Evolutionary conservation across 805 yeast species (phyloP).

Genomic region (Zygosaccharomyces pseudorouxii): DNA sequence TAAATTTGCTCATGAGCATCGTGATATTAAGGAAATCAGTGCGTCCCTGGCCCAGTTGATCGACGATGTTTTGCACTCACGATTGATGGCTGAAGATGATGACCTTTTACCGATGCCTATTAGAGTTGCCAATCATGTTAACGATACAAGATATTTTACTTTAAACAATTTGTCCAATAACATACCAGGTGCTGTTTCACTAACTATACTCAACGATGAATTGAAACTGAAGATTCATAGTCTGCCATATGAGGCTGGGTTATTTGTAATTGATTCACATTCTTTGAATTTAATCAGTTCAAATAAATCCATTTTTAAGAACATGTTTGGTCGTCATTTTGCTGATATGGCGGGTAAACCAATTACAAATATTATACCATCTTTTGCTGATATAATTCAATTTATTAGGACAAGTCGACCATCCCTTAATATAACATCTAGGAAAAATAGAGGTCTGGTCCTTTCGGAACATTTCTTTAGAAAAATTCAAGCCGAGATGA

Average conservation of each 20-base stretch:
- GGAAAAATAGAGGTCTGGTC: conserved; percentile 58
- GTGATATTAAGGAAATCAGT: conserved; percentile 25
- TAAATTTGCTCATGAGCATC: conserved; percentile 29
- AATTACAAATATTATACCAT: conserved; percentile 58
- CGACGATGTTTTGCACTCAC: conserved; percentile 30
- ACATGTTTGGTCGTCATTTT: conserved; percentile 66
- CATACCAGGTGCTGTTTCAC: conserved; percentile 71
- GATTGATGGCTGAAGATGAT: conserved; percentile 23
- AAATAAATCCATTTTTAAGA: conserved; percentile 72
- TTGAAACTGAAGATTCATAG: conserved; percentile 64
- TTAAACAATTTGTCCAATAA: conserved; percentile 42
- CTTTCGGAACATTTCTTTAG: conserved; percentile 90
- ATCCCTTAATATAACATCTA: conserved; percentile 36
- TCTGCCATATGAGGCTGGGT: conserved; percentile 83
- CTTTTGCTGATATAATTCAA: conserved; percentile 43
- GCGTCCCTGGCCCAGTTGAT: conserved; percentile 26
- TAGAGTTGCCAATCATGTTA: conserved; percentile 43
- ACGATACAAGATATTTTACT: conserved; percentile 61
- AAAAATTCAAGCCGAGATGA: conserved; percentile 49
- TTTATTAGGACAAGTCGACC: conserved; percentile 37
- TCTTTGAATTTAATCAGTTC: conserved; percentile 56
- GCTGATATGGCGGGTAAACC: conserved; percentile 41
- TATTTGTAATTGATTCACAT: conserved; percentile 59
- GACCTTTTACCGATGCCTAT: conserved; percentile 33
- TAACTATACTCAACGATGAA: conserved; percentile 48